A percentile compares a stretch with the other conserved stretches of the same genome.
Evolutionary conservation across 148 eudicot species (phyloP).

Genomic region (Cornus florida): DNA sequence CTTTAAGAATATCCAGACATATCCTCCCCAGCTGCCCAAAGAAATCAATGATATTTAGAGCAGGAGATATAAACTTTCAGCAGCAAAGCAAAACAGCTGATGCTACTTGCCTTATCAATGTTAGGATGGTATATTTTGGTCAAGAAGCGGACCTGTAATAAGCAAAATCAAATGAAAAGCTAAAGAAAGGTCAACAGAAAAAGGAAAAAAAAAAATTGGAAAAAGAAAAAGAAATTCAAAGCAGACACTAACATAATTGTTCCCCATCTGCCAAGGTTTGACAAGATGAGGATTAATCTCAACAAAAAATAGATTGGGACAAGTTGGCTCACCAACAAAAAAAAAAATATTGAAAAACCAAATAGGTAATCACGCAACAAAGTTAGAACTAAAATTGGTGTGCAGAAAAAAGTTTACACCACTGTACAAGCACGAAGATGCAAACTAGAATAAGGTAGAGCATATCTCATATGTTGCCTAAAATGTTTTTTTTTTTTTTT

Average conservation of each 20-base stretch:
- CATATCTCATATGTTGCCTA: background rate
- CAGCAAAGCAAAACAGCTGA: background rate
- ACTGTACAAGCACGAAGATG: background rate
- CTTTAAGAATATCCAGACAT: slow-evolving; percentile 95
- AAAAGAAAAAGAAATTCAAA: too few relatives aligned
- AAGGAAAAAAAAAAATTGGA: background rate
- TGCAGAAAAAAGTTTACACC: background rate
- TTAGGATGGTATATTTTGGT: slow-evolving; percentile 97
- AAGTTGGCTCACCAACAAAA: background rate
- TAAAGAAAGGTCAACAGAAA: too few relatives aligned
- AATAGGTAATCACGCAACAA: too few relatives aligned
- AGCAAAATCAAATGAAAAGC: slow-evolving; percentile 15
- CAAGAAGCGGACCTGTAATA: slow-evolving; percentile 87
- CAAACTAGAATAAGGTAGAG: background rate
- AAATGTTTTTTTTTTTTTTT: too few relatives aligned
- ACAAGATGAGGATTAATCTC: too few relatives aligned
- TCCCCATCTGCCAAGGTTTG: too few relatives aligned
- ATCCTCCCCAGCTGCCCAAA: slow-evolving; percentile 85
- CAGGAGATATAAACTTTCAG: background rate
- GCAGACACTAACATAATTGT: too few relatives aligned
- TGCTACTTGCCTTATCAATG: slow-evolving; percentile 74
- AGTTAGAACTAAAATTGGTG: too few relatives aligned
- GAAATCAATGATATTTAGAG: background rate
- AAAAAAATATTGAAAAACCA: background rate
- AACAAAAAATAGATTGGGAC: background rate